A percentile compares a stretch with the other conserved stretches of the same genome.
These are phyloP conservation scores for Penicillium sp. DNA, from an alignment of 2,329 filamentous ascomycete genomes.

Conservation along the genomic window DNA sequence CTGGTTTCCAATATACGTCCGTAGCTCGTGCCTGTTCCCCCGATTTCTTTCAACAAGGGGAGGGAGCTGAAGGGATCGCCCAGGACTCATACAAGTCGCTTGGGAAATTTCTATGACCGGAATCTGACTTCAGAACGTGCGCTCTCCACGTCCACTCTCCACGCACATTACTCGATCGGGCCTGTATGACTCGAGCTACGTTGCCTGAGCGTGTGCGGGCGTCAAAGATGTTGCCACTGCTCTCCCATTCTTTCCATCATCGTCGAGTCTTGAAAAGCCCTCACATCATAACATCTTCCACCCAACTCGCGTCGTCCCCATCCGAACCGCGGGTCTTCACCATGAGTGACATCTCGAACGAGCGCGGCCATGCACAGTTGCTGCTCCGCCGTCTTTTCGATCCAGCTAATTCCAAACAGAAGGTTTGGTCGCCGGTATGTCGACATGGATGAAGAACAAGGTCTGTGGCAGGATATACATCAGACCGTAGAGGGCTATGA, in stretches of 20 bases:
- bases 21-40: too few species aligned
- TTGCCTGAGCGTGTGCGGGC: too few species aligned
- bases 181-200: too few species aligned
- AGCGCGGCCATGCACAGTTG: slow-evolving; percentile 48
- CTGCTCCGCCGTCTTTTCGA: slow-evolving; percentile 49
- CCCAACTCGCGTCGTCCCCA: slow-evolving; percentile 10
- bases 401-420: slow-evolving; percentile 49
- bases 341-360: slow-evolving; percentile 48
- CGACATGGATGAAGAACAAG: slow-evolving; percentile 46
- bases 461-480: slow-evolving; percentile 45
- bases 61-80: too few species aligned
- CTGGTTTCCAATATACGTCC: not conserved
- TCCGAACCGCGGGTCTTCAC: slow-evolving; percentile 36
- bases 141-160: too few species aligned
- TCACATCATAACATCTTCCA: slow-evolving; percentile 5
- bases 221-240: not conserved
- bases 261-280: not conserved
- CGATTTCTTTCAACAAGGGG: too few species aligned
- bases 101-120: too few species aligned
- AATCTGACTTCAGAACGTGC: too few species aligned
- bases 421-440: slow-evolving; percentile 48
- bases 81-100: too few species aligned
- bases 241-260: not conserved
- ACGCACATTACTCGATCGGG: too few species aligned
- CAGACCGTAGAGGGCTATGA: slow-evolving; percentile 48